These are phyloP conservation scores for Cytospora piceae DNA, from an alignment of 2,329 filamentous ascomycete species.

Conservation along the genomic window DNA sequence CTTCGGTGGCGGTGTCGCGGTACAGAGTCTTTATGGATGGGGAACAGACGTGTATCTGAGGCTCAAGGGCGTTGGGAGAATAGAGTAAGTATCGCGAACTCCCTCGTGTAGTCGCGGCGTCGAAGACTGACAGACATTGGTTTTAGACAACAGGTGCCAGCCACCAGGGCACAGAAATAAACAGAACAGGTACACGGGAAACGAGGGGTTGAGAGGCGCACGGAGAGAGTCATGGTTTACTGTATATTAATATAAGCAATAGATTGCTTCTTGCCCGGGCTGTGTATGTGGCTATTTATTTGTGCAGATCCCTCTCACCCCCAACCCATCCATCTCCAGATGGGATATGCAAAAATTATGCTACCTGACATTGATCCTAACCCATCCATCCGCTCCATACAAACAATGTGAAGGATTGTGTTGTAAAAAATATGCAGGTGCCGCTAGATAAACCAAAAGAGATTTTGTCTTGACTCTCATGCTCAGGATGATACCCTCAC, in stretches of 20 bases:
- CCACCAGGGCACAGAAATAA: neutral
- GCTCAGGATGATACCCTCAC: slow-evolving; percentile 2
- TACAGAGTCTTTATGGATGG: slow-evolving; percentile 98
- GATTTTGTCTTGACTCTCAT: slow-evolving; percentile 14
- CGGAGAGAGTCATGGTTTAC: neutral
- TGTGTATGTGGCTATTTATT: slow-evolving; percentile 6
- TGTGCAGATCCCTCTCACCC: slow-evolving; percentile 8
- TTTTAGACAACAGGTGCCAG: neutral
- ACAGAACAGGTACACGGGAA: neutral
- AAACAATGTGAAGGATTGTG: slow-evolving; percentile 19
- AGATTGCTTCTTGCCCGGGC: slow-evolving; percentile 7
- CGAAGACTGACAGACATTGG: neutral
- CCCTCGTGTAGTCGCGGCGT: too few species aligned
- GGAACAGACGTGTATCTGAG: slow-evolving; percentile 72
- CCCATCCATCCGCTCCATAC: slow-evolving; percentile 15
- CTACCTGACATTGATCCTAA: slow-evolving; percentile 4
- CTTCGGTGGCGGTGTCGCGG: slow-evolving; percentile 90
- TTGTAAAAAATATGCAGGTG: slow-evolving; percentile 17
- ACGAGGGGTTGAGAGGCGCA: slow-evolving; percentile 3
- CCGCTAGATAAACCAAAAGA: slow-evolving; percentile 17
- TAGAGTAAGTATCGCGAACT: slow-evolving; percentile 41
- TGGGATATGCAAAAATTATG: slow-evolving; percentile 14
- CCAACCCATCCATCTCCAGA: slow-evolving; percentile 7
- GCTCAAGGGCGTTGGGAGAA: slow-evolving; percentile 64
- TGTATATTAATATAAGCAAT: slow-evolving; percentile 23